A percentile compares a stretch with the other conserved stretches of the same genome.
Evolutionary conservation across 768 basidiomycete species (phyloP).

Genomic region (Phylloporus sp.): DNA sequence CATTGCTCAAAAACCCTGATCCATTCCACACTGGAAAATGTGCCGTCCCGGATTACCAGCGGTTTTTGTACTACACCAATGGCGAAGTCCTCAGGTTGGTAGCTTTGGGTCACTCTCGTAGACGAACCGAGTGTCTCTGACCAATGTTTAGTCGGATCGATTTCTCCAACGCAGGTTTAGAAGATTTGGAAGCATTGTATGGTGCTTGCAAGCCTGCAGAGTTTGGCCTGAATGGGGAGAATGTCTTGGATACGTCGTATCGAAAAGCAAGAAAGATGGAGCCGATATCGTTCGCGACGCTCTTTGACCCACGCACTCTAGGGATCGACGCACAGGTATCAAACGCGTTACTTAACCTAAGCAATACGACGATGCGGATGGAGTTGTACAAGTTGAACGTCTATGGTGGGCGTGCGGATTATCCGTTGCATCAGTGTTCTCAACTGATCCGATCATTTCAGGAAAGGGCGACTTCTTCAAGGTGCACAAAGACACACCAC

Average conservation of each 20-base stretch:
- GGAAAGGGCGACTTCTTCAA: conserved; percentile 44
- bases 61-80: neutral
- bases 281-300: conserved; percentile 29
- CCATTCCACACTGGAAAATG: too few relatives aligned
- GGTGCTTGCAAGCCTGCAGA: conserved; percentile 39
- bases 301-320: conserved; percentile 31
- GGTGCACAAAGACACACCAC: conserved; percentile 46
- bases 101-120: neutral
- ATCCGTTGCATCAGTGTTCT: neutral
- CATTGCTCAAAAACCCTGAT: neutral
- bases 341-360: conserved; percentile 24
- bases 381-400: conserved; percentile 47
- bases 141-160: neutral
- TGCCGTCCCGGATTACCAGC: too few relatives aligned
- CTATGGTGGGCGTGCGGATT: conserved; percentile 31
- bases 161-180: neutral
- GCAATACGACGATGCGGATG: conserved; percentile 7
- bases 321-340: conserved; percentile 20
- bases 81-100: neutral
- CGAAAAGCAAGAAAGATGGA: conserved; percentile 47
- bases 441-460: neutral
- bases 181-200: too few relatives aligned
- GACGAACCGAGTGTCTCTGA: too few relatives aligned
- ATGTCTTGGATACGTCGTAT: conserved; percentile 43
- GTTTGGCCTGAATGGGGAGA: conserved; percentile 35